A percentile compares a stretch with the other conserved stretches of the same genome.
Conservation (phyloP, 306 rosid species). For the Nissolia schottii region DNA sequence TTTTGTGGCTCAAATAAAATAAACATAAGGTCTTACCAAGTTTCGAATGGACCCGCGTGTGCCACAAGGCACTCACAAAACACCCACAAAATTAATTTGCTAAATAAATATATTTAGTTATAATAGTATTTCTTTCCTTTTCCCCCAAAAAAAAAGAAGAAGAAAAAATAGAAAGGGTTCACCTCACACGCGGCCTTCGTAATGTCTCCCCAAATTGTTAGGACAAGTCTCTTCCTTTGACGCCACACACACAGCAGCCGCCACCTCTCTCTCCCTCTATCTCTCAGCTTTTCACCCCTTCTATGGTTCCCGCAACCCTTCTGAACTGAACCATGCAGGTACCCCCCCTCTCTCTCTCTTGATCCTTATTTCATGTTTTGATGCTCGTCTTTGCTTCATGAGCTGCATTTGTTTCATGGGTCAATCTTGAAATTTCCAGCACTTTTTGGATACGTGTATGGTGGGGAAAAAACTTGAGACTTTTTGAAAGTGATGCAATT, state of each 20-base stretch:
- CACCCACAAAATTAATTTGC: background rate
- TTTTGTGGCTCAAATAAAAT: background rate
- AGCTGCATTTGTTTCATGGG: slow-evolving; percentile 8
- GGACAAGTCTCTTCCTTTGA: slow-evolving; percentile 36
- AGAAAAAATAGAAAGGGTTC: background rate
- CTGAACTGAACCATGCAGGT: slow-evolving; percentile 34
- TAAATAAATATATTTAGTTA: too few species aligned
- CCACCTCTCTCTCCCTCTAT: slow-evolving; percentile 2
- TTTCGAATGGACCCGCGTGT: background rate
- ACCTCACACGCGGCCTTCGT: slow-evolving; percentile 21
- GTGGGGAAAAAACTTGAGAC: background rate
- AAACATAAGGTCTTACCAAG: background rate
- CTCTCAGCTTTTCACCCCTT: background rate
- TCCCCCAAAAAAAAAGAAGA: too few species aligned
- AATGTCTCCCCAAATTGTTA: slow-evolving; percentile 36
- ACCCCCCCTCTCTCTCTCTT: background rate
- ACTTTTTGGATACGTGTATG: background rate
- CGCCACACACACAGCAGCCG: slow-evolving; percentile 35
- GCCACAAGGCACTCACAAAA: background rate
- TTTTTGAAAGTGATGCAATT: background rate
- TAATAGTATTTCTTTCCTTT: background rate
- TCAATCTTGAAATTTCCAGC: background rate
- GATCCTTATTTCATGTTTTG: background rate
- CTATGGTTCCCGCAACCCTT: slow-evolving; percentile 10
- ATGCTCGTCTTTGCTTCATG: background rate